Base-by-base conservation (phyloP, 2,329 filamentous ascomycete genomes). In the Hymenoscyphus fructigenus region DNA sequence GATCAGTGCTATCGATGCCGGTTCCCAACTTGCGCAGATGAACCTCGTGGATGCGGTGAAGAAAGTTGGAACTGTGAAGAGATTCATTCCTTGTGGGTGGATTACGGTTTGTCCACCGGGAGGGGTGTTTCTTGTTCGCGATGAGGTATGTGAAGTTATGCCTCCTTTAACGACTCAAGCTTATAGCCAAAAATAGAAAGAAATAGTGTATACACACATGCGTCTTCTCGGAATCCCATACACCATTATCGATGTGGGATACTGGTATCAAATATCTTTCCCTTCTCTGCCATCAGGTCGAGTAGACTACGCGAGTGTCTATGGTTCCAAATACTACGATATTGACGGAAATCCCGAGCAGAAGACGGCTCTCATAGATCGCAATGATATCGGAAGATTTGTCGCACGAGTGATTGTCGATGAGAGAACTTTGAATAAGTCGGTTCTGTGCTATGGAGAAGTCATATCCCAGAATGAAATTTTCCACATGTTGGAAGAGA, bases 161-260 rank as follows among this genome's bases (percentile, higher is more conserved):
- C 3, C 5, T 36, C 34, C 10, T 36, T 36, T 36, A 10, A 29
- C 3, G 10, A 3, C 10, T 36, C 34, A 36, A 36, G 34, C 34
- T 36, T 36, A 36, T 7, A 10, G 34, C 2, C 4, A 9, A 9
- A 36, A 10, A 23, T n/a, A 81, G 75, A 86, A 86, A 76, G 82
- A 86, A 67, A 74, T 77, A 2, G 76, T 85, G 14, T 78, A 82
- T 70, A 78, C 83, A 64, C 78, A 82, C 61, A 76, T 86, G 65
- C 80, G 81, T 69, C 74, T 77, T 62, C 70, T 82, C 1, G 74
- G 77, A 36, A 77, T 87, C 0, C 82, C 83, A 0, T 87, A 82
- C 74, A 87, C 85, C 5, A 76, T 84, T 69, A 80, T 87, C 59
- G 84, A 87, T 66, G 79, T 85, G 14, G 85, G 84, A n/a, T 85